Evolutionary conservation across 805 yeast species (phyloP), one percentile per base, ranked within the genome.

Genomic region (Saccharomycopsis sp.): DNA sequence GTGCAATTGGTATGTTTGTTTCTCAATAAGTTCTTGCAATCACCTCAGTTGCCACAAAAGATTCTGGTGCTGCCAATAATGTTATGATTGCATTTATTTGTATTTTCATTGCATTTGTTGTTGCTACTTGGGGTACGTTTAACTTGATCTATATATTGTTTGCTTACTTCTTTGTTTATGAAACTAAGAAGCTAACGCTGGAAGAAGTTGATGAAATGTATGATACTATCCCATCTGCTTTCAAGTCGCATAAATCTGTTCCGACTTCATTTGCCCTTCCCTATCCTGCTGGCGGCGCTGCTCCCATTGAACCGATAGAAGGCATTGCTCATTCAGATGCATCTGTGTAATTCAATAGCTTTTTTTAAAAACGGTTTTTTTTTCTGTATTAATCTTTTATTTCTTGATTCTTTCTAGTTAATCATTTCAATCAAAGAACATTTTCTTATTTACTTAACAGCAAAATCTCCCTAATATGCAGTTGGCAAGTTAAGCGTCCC

Each of bases 141-240:
- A 75, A 77, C 28, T 81, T 71, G 64, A 77, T 78, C 38, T 70
- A 80, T 50, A 56, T 80, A 59, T 68, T 81, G 63, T 85, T 81
- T 61, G 84, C 84, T 44, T 77, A 72, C 70, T 78, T 85, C 70
- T 72, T 72, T 54, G 77, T 85, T 49, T 78, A 79, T 56, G 90
- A 84, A 65, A 85, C 95, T 44, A 79, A 77, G 67, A 94, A 94
- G 48, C 72, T 85, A 56, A 73, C 85, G 35, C 72, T 86, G 60
- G 95, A 85, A 66, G 40, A 47, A 21, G 51, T 47, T 19, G 51
- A 47, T 23, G 41, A 22, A n/a, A 24, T 47, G 45, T 47, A 47
- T n/a, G 41, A n/a, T n/a, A n/a, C n/a, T n/a, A n/a, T n/a, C n/a
- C n/a, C n/a, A n/a, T n/a, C n/a, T n/a, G n/a, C n/a, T n/a, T n/a